phyloP scores from a whole-genome alignment of 345 rosid genomes.

The Stellera chamaejasme region DNA sequence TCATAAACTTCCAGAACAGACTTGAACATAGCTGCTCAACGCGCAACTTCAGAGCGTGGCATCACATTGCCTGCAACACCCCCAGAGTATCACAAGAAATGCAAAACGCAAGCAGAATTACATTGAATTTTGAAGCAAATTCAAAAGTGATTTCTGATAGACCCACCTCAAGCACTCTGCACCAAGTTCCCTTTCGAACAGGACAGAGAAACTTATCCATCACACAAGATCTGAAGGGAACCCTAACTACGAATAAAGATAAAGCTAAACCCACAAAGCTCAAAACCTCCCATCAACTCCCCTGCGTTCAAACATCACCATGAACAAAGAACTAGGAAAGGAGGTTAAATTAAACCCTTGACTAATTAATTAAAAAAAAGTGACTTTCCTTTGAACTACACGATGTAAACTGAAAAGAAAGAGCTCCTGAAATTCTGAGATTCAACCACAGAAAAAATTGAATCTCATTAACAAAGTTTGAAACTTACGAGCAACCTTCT shows the following conservation, averaged over 20 bases:
- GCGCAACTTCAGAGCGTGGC: conserved; percentile 16
- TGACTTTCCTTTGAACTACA: too few species aligned
- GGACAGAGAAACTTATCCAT: too few species aligned
- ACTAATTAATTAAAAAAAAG: neutral
- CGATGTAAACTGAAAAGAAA: too few species aligned
- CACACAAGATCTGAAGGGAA: neutral
- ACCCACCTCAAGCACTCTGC: too few species aligned
- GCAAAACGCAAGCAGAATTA: too few species aligned
- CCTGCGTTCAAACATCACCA: neutral
- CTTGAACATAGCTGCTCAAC: conserved; percentile 8
- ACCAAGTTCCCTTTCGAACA: too few species aligned
- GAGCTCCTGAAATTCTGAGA: too few species aligned
- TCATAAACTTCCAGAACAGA: conserved; percentile 7
- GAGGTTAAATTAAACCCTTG: conserved; percentile 11
- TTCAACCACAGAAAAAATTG: too few species aligned
- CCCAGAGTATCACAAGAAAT: too few species aligned
- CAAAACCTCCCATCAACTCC: conserved; percentile 4
- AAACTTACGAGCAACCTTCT: conserved; percentile 18
- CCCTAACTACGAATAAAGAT: neutral
- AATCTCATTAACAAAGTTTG: neutral
- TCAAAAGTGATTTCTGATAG: too few species aligned
- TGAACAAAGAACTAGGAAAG: conserved; percentile 7
- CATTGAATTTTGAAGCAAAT: too few species aligned
- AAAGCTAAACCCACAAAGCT: neutral
- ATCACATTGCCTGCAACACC: conserved; percentile 1